Evolutionary conservation across 352 stramenopile genomes (phyloP).

Genomic region (Phytophthora hybrid): DNA sequence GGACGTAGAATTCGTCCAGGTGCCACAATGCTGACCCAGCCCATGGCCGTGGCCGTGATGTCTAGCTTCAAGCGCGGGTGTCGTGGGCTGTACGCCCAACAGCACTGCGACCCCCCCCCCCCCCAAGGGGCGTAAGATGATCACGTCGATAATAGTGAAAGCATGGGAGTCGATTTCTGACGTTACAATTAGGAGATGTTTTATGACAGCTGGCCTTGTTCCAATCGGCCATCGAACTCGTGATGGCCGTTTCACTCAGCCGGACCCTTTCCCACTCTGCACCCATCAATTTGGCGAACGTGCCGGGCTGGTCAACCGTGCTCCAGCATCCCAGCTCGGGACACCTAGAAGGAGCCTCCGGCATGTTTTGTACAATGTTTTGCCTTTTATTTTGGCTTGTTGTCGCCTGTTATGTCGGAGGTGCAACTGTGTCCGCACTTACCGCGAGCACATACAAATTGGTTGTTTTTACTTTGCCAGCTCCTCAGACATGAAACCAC

Average conservation of each 20-base stretch:
- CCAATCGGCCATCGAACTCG: neutral
- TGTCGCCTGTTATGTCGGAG: too few relatives aligned
- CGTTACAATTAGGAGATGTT: neutral
- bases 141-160: neutral
- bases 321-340: neutral
- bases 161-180: neutral
- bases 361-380: too few relatives aligned
- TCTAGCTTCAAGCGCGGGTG: neutral
- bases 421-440: too few relatives aligned
- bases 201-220: neutral
- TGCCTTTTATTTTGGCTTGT: too few relatives aligned
- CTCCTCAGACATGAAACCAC: too few relatives aligned
- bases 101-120: neutral
- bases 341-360: too few relatives aligned
- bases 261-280: too few relatives aligned
- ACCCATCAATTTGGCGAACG: too few relatives aligned
- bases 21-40: neutral
- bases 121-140: neutral
- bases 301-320: too few relatives aligned
- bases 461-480: too few relatives aligned
- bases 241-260: neutral
- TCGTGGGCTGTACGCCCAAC: neutral
- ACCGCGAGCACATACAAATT: too few relatives aligned
- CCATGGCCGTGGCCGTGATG: neutral
- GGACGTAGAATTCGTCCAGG: neutral